Conservation (phyloP, 1,284 basidiomycete species). For the Trichosporon coremiiforme region DNA sequence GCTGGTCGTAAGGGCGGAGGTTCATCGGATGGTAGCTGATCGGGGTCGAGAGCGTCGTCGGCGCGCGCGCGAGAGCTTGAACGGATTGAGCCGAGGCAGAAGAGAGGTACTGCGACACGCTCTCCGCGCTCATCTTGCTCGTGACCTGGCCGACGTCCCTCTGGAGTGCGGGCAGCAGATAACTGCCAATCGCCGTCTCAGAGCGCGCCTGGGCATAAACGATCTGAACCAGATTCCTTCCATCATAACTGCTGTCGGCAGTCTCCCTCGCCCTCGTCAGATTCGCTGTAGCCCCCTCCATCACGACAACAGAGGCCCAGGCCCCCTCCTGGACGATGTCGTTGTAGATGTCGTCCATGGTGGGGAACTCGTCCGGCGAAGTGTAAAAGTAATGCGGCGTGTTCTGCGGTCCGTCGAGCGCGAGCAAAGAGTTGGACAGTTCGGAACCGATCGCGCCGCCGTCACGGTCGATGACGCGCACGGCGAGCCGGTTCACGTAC, state of each 20-base stretch:
- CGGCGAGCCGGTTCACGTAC: constrained; percentile 57
- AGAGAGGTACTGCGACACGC: constrained; percentile 43
- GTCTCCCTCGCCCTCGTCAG: constrained; percentile 42
- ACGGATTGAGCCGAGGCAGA: constrained; percentile 51
- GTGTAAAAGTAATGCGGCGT: constrained; percentile 47
- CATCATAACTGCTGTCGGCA: constrained; percentile 46
- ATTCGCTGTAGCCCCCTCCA: constrained; percentile 38
- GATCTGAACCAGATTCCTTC: constrained; percentile 40
- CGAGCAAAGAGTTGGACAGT: constrained; percentile 38
- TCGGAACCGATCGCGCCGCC: constrained; percentile 56
- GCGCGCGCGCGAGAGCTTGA: constrained; percentile 61
- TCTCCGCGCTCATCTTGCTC: constrained; percentile 38
- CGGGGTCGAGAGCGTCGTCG: constrained; percentile 63
- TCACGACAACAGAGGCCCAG: constrained; percentile 53
- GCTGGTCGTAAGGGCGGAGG: constrained; percentile 65
- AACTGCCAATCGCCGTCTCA: constrained; percentile 54
- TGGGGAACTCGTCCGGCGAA: constrained; percentile 41
- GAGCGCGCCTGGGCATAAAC: constrained; percentile 55
- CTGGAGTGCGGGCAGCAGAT: constrained; percentile 49
- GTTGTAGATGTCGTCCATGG: constrained; percentile 35
- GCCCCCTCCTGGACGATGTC: constrained; percentile 51
- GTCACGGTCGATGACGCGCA: constrained; percentile 60
- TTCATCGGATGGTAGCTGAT: constrained; percentile 63
- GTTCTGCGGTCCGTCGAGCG: constrained; percentile 22
- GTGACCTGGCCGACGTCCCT: constrained; percentile 40